Evolutionary conservation across 148 eudicot species (phyloP), one percentile per base, ranked within the genome.

Genomic region (Cornus kousa): DNA sequence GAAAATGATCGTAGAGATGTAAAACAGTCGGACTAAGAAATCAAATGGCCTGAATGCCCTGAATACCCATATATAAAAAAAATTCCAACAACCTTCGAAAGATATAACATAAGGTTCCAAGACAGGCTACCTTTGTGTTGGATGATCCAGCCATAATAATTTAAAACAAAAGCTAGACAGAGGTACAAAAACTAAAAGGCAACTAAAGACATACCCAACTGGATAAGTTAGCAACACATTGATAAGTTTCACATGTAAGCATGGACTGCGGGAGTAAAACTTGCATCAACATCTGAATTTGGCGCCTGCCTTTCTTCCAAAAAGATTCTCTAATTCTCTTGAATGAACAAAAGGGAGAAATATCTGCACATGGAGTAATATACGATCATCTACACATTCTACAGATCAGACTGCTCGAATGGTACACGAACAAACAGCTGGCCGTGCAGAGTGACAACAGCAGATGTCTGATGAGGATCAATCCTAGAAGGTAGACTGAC

Each of bases 391-490:
- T 48, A 46, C 43, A 75, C 23, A 37, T 55, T 70, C 77, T 84
- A 86, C 43, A 71, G 28, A 82, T 84, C 84, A 20, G 87, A 78
- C 70, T 82, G 91, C 84, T 88, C 91, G 32, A 91, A 93, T 62
- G 91, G 91, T 71, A 88, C 97, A 16, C 98, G 92, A 50, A 95
- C 95, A 81, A 95, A 95, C 77, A 95, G 77, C 85, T 95, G 97
- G 12, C 98, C 95, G 53, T 95, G 98, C 80, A 95, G 85, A 69
- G 98, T 95, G 79, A 95, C 98, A 83, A 93, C 94, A 23, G 98
- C 98, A 43, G 98, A 95, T 39, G 98, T 93, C 84, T 95, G 97
- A 79, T 95, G 98, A 71, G 98, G 94, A 85, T 95, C 98, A 70
- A 95, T 95, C 86, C 97, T 91, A n/a, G 97, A 88, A 75, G 98